Conservation (phyloP, 306 rosid genomes). For the Casuarina glauca region DNA sequence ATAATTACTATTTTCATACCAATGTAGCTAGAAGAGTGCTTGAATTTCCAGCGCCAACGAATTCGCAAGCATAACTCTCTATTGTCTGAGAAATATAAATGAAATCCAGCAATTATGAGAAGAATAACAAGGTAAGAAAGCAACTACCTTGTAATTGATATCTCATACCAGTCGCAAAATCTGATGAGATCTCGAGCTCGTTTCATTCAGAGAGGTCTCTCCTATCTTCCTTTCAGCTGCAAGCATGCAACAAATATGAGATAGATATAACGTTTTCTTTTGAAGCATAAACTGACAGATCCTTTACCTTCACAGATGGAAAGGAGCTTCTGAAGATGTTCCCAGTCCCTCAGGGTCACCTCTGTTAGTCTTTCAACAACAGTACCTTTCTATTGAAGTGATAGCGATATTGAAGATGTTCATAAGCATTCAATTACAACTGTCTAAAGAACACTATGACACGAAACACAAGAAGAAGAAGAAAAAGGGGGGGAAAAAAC, state of each 20-base stretch:
- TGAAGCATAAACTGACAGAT: not conserved
- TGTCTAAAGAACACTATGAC: not conserved
- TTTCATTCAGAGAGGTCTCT: constrained; percentile 88
- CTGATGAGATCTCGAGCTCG: constrained; percentile 97
- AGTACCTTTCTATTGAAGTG: constrained; percentile 72
- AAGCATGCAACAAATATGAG: constrained; percentile 5
- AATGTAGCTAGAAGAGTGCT: constrained; percentile 67
- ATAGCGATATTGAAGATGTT: constrained; percentile 8
- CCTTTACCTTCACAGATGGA: constrained; percentile 64
- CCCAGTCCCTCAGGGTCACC: constrained; percentile 58
- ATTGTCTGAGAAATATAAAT: constrained; percentile 54
- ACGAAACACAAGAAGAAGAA: not conserved
- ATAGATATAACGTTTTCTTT: not conserved
- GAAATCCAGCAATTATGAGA: constrained; percentile 21
- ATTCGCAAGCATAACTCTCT: constrained; percentile 65
- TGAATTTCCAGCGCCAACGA: constrained; percentile 36
- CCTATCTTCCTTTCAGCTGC: constrained; percentile 87
- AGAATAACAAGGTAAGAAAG: not conserved
- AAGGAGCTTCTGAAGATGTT: constrained; percentile 64
- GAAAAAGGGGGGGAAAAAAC: not conserved
- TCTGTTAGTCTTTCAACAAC: constrained; percentile 79
- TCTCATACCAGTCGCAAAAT: constrained; percentile 77
- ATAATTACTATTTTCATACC: constrained; percentile 47
- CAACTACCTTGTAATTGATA: not conserved
- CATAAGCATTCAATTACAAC: constrained; percentile 23